phyloP scores from a whole-genome alignment of 192 early-diverging fungal species.

The Chytriomyces hyalinus region DNA sequence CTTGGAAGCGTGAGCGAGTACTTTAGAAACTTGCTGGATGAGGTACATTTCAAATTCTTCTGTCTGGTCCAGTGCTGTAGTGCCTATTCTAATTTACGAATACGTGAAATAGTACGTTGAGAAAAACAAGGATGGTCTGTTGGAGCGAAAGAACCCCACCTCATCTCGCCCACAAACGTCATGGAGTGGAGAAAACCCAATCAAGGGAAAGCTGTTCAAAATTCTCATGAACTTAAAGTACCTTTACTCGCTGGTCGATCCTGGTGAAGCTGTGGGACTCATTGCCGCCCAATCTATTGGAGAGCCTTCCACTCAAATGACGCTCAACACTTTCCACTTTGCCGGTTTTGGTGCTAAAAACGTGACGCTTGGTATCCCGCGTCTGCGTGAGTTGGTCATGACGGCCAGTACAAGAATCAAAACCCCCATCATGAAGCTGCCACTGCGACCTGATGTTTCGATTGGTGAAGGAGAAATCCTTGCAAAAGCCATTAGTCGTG shows the following conservation, averaged over 20 bases:
- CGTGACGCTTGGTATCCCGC: constrained; percentile 99
- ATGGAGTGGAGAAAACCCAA: constrained; percentile 60
- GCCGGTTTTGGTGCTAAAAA: constrained; percentile 92
- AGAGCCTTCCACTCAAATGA: constrained; percentile 99
- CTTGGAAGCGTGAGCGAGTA: constrained; percentile 89
- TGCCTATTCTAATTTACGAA: not conserved
- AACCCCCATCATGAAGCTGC: constrained; percentile 93
- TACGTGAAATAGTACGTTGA: constrained; percentile 59
- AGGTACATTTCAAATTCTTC: constrained; percentile 18
- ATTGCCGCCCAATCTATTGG: constrained; percentile 97
- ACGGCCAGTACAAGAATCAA: constrained; percentile 88
- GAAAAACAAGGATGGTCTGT: constrained; percentile 74
- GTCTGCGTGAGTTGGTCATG: constrained; percentile 99
- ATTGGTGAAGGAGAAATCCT: constrained; percentile 66
- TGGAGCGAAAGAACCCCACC: constrained; percentile 26
- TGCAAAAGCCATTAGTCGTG: constrained; percentile 71
- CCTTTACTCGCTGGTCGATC: constrained; percentile 90
- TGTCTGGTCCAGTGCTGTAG: not conserved
- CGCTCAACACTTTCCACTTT: constrained; percentile 99
- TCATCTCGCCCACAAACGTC: constrained; percentile 37
- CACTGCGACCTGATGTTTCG: constrained; percentile 68
- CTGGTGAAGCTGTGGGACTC: constrained; percentile 97
- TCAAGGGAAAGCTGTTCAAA: constrained; percentile 81
- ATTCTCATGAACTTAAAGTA: constrained; percentile 95
- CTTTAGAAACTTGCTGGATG: constrained; percentile 75